phyloP scores from a whole-genome alignment of 257 asterid species.

The Solanum gracilifrons region DNA sequence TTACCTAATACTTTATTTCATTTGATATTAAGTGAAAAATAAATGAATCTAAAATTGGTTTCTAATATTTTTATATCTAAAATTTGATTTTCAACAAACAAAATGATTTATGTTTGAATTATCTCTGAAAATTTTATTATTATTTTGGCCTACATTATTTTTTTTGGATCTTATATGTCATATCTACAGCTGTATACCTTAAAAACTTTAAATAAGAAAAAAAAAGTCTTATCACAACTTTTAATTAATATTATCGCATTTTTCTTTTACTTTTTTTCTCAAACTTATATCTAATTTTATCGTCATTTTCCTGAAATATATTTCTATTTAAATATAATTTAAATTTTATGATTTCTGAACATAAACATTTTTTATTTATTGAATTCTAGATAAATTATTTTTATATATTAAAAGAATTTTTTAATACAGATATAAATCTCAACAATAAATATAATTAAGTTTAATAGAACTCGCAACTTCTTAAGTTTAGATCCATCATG shows the following conservation, averaged over 20 bases:
- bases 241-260: not conserved
- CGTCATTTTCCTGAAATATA: not conserved
- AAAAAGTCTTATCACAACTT: not conserved
- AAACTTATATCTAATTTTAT: not conserved
- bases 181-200: not conserved
- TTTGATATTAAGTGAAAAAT: not conserved
- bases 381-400: not conserved
- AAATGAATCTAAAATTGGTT: too few species aligned
- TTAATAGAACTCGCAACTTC: too few species aligned
- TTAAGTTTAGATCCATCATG: too few species aligned
- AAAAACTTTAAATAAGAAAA: not conserved
- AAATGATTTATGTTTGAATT: not conserved
- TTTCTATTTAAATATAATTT: too few species aligned
- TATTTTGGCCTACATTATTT: not conserved
- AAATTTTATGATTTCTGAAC: not conserved
- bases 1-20: not conserved
- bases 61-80: not conserved
- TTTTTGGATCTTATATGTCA: not conserved
- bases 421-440: too few species aligned
- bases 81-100: not conserved
- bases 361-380: too few species aligned
- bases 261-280: not conserved
- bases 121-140: not conserved
- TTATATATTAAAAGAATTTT: too few species aligned
- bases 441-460: too few species aligned